These are phyloP conservation scores for Tetracentron sinense DNA, from an alignment of 164 flowering plant genomes.

Conservation along the genomic window DNA sequence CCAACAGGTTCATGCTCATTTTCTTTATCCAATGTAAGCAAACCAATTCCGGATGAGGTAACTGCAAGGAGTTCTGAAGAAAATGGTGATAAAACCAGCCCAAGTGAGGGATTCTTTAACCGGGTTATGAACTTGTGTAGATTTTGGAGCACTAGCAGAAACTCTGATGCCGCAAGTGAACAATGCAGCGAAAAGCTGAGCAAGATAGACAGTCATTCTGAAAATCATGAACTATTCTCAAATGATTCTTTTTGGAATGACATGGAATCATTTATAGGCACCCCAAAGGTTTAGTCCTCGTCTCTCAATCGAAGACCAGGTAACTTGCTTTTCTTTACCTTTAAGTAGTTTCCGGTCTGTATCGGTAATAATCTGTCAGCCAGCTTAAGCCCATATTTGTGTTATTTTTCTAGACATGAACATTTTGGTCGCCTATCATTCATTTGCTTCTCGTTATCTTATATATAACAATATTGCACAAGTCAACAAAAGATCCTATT, in stretches of 20 bases:
- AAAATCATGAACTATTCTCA: slow-evolving; percentile 32
- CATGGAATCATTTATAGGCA: slow-evolving; percentile 42
- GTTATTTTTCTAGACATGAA: slow-evolving; percentile 1
- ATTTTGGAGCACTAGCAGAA: slow-evolving; percentile 20
- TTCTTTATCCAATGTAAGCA: slow-evolving; percentile 20
- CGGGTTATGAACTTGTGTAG: slow-evolving; percentile 32
- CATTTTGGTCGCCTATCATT: not conserved
- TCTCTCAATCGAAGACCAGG: slow-evolving; percentile 68
- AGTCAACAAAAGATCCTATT: not conserved
- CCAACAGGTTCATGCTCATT: slow-evolving; percentile 11
- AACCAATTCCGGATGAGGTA: slow-evolving; percentile 14
- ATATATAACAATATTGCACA: not conserved
- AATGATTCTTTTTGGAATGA: slow-evolving; percentile 56
- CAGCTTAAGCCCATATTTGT: not conserved
- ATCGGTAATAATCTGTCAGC: not conserved
- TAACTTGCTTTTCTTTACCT: slow-evolving; percentile 19
- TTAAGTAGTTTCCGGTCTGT: slow-evolving; percentile 1
- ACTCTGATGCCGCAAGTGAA: slow-evolving; percentile 18
- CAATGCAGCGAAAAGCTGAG: slow-evolving; percentile 12
- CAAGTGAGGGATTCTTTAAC: slow-evolving; percentile 22
- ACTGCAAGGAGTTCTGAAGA: slow-evolving; percentile 7
- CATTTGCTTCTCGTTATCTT: not conserved
- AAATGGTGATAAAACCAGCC: slow-evolving; percentile 14
- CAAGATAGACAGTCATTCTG: slow-evolving; percentile 13
- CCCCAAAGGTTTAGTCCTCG: slow-evolving; percentile 37